Evolutionary conservation across 768 basidiomycete species (phyloP).

Genomic region (Calocybe indica): DNA sequence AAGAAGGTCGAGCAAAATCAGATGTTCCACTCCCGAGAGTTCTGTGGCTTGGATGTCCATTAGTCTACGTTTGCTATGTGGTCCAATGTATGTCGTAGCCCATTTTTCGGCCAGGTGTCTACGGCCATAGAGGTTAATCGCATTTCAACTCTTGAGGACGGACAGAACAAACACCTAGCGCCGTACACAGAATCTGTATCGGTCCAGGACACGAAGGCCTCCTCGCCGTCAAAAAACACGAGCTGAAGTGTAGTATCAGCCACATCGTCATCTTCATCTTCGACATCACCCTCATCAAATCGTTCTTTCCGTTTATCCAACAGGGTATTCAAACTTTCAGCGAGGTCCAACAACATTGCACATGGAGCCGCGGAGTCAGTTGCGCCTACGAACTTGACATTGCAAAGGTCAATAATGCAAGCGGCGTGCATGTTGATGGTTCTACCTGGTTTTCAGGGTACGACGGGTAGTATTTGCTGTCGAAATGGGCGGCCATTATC

Average conservation of each 20-base stretch:
- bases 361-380: slow-evolving; percentile 97
- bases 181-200: slow-evolving; percentile 89
- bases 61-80: slow-evolving; percentile 53
- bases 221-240: slow-evolving; percentile 97
- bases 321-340: slow-evolving; percentile 73
- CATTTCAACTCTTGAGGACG: not conserved
- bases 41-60: slow-evolving; percentile 52
- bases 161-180: slow-evolving; percentile 56
- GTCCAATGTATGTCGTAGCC: slow-evolving; percentile 60
- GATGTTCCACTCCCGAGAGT: slow-evolving; percentile 77
- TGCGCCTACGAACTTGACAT: slow-evolving; percentile 86
- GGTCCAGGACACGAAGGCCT: slow-evolving; percentile 91
- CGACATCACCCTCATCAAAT: slow-evolving; percentile 48
- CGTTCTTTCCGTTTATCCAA: slow-evolving; percentile 54
- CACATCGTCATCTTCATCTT: slow-evolving; percentile 78
- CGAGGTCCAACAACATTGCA: slow-evolving; percentile 90
- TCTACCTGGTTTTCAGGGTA: slow-evolving; percentile 73
- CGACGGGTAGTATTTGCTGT: slow-evolving; percentile 80
- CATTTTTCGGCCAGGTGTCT: slow-evolving; percentile 90
- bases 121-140: not conserved
- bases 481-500: slow-evolving; percentile 88
- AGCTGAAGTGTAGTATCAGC: slow-evolving; percentile 85
- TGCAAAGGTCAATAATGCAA: slow-evolving; percentile 5
- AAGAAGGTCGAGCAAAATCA: slow-evolving; percentile 89
- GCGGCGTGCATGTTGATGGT: not conserved